phyloP scores from a whole-genome alignment of 192 early-diverging fungal species.

The Podila horticola region DNA sequence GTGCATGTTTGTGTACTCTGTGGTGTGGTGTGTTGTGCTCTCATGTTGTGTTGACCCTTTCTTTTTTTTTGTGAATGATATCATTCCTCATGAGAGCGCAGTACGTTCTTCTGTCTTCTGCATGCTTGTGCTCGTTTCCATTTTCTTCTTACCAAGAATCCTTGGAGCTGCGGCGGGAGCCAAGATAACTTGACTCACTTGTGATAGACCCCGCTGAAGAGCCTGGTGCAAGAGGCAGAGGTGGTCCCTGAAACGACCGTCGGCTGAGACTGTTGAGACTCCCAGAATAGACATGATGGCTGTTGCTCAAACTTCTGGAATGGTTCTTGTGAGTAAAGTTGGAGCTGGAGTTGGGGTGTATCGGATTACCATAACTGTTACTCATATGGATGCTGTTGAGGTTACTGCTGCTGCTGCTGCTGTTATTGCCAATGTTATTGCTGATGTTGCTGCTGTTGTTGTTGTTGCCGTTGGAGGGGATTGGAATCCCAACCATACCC shows the following conservation, averaged over 20 bases:
- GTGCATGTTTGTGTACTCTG: too few species aligned
- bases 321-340: background rate
- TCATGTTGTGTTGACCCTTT: too few species aligned
- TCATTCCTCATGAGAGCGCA: background rate
- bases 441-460: background rate
- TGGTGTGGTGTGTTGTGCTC: too few species aligned
- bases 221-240: background rate
- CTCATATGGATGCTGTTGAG: background rate
- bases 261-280: background rate
- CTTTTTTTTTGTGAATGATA: background rate
- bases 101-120: background rate
- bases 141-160: conserved; percentile 39
- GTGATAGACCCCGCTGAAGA: background rate
- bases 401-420: background rate
- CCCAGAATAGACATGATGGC: background rate
- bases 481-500: background rate
- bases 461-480: background rate
- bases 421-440: conserved; percentile 2
- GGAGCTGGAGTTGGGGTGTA: background rate
- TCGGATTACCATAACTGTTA: conserved; percentile 1
- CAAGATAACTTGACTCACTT: conserved; percentile 24
- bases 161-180: conserved; percentile 41
- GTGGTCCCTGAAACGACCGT: background rate
- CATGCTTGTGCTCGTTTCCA: background rate
- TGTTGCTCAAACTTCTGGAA: background rate